These are phyloP conservation scores for Coccomyxa sp. DNA, from an alignment of 139 green algal species.

Conservation along the genomic window DNA sequence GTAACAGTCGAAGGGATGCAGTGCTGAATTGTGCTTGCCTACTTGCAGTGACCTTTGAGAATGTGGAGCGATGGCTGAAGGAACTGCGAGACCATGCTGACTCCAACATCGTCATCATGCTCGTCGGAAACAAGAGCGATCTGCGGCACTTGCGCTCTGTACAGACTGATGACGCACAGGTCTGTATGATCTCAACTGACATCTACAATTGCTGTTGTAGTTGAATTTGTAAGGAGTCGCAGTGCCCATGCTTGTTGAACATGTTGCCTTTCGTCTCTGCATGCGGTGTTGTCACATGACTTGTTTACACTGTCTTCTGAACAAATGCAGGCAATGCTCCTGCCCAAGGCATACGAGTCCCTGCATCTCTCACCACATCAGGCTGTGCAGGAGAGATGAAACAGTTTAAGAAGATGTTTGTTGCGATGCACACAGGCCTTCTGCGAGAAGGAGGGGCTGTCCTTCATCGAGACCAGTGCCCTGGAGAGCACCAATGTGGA, in stretches of 20 bases:
- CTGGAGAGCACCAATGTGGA: conserved; percentile 98
- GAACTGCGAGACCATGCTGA: conserved; percentile 98
- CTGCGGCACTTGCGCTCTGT: conserved; percentile 91
- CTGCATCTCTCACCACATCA: background rate
- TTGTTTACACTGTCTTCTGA: background rate
- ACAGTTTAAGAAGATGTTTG: background rate
- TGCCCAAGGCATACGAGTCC: no score
- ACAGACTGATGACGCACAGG: conserved; percentile 84
- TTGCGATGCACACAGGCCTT: conserved; percentile 43
- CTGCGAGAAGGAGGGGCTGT: conserved; percentile 78
- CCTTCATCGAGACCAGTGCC: conserved; percentile 98
- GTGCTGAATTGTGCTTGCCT: background rate
- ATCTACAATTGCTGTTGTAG: no score
- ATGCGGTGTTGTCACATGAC: background rate
- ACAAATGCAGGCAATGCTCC: background rate
- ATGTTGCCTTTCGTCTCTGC: background rate
- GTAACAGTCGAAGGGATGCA: no score
- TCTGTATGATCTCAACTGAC: background rate
- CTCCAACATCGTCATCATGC: conserved; percentile 98
- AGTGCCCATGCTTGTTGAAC: background rate
- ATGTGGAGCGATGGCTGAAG: conserved; percentile 98
- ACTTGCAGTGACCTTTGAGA: conserved; percentile 89
- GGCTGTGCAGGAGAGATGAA: no score
- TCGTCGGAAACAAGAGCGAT: conserved; percentile 99
- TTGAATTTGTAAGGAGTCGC: no score